Conservation (phyloP, 345 rosid genomes). For the Citrus trifoliata region DNA sequence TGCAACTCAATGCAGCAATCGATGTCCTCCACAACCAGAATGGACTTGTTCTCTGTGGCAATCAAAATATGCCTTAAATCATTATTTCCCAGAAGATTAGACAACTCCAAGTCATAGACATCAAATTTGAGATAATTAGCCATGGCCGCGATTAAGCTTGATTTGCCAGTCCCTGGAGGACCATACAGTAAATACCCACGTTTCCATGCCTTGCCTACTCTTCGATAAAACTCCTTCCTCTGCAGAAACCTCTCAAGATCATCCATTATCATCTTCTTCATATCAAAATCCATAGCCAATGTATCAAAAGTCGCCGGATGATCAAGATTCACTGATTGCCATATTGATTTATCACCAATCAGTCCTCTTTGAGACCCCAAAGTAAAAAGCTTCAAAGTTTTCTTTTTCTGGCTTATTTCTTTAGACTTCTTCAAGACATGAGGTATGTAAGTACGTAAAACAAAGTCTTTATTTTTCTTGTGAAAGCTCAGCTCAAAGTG, state of each 20-base stretch:
- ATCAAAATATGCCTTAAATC: slow-evolving; percentile 23
- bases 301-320: slow-evolving; percentile 35
- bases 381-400: slow-evolving; percentile 25
- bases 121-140: slow-evolving; percentile 6
- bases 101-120: slow-evolving; percentile 32
- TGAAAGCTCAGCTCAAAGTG: slow-evolving; percentile 27
- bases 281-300: slow-evolving; percentile 24
- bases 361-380: slow-evolving; percentile 17
- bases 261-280: slow-evolving; percentile 28
- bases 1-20: slow-evolving; percentile 13
- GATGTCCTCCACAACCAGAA: too few relatives aligned
- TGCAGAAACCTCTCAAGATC: slow-evolving; percentile 34
- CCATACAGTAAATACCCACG: slow-evolving; percentile 15
- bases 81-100: slow-evolving; percentile 9
- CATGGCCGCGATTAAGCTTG: slow-evolving; percentile 38
- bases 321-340: slow-evolving; percentile 32
- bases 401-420: slow-evolving; percentile 19
- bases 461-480: slow-evolving; percentile 29
- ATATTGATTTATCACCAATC: slow-evolving; percentile 4
- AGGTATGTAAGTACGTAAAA: slow-evolving; percentile 19
- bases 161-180: slow-evolving; percentile 33
- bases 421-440: slow-evolving; percentile 17
- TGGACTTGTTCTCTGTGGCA: neutral
- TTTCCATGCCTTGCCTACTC: slow-evolving; percentile 33
- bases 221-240: slow-evolving; percentile 28